Conservation (phyloP, 106 monocot genomes). For the Allium fistulosum region DNA sequence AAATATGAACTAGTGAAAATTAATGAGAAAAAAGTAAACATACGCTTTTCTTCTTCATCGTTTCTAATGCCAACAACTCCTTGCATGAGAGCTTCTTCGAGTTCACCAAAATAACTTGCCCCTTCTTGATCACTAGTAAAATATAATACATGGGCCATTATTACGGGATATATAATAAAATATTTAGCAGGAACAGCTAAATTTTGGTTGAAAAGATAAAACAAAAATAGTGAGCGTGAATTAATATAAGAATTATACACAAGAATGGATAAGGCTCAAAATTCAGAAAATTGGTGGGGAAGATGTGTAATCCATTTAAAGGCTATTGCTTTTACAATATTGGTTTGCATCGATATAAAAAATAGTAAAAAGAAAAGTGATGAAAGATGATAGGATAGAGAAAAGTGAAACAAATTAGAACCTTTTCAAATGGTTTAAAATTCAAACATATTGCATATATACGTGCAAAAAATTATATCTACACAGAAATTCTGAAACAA, state of each 20-base stretch:
- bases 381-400: neutral
- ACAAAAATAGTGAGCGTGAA: neutral
- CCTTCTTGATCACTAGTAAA: constrained; percentile 56
- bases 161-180: too few relatives aligned
- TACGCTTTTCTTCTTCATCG: constrained; percentile 46
- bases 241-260: constrained; percentile 1
- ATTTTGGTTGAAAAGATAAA: too few relatives aligned
- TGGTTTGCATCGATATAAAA: constrained; percentile 1
- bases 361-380: neutral
- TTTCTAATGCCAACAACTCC: constrained; percentile 50
- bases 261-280: constrained; percentile 23
- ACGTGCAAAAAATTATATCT: neutral
- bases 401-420: constrained; percentile 1
- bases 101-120: constrained; percentile 68
- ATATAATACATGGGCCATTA: neutral
- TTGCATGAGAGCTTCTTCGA: constrained; percentile 93
- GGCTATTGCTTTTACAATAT: neutral
- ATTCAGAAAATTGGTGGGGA: constrained; percentile 12
- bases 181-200: too few relatives aligned
- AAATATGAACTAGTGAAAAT: too few relatives aligned
- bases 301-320: constrained; percentile 26
- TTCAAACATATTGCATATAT: too few relatives aligned
- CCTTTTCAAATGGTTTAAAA: constrained; percentile 1
- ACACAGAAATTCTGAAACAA: too few relatives aligned
- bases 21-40: neutral